Evolutionary conservation across 2,329 filamentous ascomycete species (phyloP).

Genomic region (Colletotrichum liriopes): DNA sequence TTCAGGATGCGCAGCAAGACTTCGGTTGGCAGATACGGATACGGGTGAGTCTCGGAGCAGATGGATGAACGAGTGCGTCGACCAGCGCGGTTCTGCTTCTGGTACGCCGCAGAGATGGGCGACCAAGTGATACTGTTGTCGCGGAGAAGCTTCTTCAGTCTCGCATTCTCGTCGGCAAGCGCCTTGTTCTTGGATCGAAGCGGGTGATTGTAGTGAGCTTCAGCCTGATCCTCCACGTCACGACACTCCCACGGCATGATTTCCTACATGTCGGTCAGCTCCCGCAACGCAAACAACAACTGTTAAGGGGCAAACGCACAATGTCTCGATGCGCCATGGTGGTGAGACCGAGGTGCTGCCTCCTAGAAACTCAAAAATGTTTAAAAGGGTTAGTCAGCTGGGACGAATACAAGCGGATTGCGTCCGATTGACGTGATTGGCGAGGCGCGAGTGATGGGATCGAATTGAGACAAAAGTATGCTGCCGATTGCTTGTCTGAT

Average conservation of each 20-base stretch:
- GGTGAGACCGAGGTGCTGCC: background rate
- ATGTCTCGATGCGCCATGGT: conserved; percentile 33
- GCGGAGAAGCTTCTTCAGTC: conserved; percentile 66
- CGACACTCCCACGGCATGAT: conserved; percentile 66
- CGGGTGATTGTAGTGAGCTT: conserved; percentile 63
- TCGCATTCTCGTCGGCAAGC: conserved; percentile 65
- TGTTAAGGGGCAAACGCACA: conserved; percentile 5
- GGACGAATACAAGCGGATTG: background rate
- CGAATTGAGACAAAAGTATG: background rate
- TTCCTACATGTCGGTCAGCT: conserved; percentile 45
- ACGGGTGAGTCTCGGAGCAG: conserved; percentile 42
- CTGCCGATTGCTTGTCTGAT: background rate
- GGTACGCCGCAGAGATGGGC: conserved; percentile 52
- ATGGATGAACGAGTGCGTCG: conserved; percentile 50
- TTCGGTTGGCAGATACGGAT: conserved; percentile 67
- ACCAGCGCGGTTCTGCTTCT: conserved; percentile 31
- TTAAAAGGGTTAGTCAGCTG: conserved; percentile 8
- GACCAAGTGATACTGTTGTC: conserved; percentile 69
- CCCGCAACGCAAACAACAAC: background rate
- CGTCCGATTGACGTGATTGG: conserved; percentile 2
- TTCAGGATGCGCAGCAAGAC: conserved; percentile 67
- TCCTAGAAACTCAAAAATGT: background rate
- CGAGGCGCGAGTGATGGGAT: background rate
- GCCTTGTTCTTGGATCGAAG: conserved; percentile 63
- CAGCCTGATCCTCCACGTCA: conserved; percentile 67